Conservation (phyloP, 768 basidiomycete species). For the Pleurotus citrinopileatus region DNA sequence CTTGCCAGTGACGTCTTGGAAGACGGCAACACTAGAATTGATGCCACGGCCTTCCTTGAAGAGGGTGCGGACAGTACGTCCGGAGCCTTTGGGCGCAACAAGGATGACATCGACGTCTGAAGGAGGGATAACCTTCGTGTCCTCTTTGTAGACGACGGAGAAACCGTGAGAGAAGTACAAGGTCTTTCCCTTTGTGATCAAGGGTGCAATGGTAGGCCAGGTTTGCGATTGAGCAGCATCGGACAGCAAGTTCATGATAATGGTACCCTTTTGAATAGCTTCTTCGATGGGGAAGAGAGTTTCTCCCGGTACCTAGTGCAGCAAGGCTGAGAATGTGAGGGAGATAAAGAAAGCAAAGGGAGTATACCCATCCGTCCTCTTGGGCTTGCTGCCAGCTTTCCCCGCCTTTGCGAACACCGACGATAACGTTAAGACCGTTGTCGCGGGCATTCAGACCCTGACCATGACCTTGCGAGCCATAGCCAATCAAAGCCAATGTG, state of each 20-base stretch:
- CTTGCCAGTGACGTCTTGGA: conserved; percentile 97
- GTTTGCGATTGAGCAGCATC: conserved; percentile 99
- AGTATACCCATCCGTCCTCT: conserved; percentile 90
- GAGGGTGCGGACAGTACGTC: conserved; percentile 97
- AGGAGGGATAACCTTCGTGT: conserved; percentile 92
- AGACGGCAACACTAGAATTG: conserved; percentile 93
- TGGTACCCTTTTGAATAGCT: conserved; percentile 92
- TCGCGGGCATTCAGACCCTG: conserved; percentile 99
- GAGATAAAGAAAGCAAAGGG: background rate
- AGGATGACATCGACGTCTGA: conserved; percentile 97
- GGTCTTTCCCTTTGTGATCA: conserved; percentile 99
- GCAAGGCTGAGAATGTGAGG: background rate
- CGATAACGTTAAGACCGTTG: conserved; percentile 97
- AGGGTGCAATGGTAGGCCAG: conserved; percentile 84
- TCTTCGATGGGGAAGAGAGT: conserved; percentile 98
- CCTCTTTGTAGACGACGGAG: conserved; percentile 97
- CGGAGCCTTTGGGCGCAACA: conserved; percentile 98
- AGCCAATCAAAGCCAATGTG: conserved; percentile 97
- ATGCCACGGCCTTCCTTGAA: conserved; percentile 99
- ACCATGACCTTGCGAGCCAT: conserved; percentile 98
- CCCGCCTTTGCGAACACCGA: conserved; percentile 96
- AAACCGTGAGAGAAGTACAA: conserved; percentile 99
- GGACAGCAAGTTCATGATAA: conserved; percentile 99
- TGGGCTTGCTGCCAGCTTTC: conserved; percentile 95
- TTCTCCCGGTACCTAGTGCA: conserved; percentile 83